Percentiles rank a stretch among this genome's conserved stretches.
These are phyloP conservation scores for Cytospora schulzeri DNA, from an alignment of 2,329 filamentous ascomycete genomes.

Conservation along the genomic window DNA sequence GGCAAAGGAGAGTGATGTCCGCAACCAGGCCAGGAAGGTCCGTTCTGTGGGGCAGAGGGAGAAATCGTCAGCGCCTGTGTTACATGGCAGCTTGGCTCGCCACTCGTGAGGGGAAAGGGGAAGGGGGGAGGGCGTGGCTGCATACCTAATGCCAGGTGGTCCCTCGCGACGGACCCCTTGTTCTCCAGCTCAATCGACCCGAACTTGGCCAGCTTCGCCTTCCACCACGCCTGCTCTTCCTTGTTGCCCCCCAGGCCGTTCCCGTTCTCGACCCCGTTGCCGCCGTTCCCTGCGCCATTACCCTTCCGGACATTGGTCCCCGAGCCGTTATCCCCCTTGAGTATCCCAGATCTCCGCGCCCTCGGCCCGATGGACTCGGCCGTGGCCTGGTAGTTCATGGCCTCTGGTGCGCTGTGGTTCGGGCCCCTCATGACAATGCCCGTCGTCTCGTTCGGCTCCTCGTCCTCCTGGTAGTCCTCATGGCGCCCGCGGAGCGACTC, in stretches of 20 bases:
- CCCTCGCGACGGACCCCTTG: slow-evolving; percentile 79
- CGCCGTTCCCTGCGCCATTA: slow-evolving; percentile 17
- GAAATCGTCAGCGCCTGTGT: slow-evolving; percentile 7
- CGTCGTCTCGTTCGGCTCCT: slow-evolving; percentile 24
- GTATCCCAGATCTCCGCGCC: slow-evolving; percentile 4
- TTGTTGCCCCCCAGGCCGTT: slow-evolving; percentile 25
- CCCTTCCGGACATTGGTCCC: slow-evolving; percentile 1
- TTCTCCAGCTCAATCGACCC: slow-evolving; percentile 77
- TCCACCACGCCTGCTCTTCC: slow-evolving; percentile 49
- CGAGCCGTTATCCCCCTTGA: neutral
- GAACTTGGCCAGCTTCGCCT: slow-evolving; percentile 52
- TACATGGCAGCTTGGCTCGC: neutral
- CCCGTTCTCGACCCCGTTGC: slow-evolving; percentile 30
- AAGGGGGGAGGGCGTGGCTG: slow-evolving; percentile 6
- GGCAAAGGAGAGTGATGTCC: slow-evolving; percentile 79
- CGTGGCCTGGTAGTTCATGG: slow-evolving; percentile 28
- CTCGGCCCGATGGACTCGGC: slow-evolving; percentile 12
- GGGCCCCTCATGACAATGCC: slow-evolving; percentile 16
- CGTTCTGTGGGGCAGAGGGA: slow-evolving; percentile 58
- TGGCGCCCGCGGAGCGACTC: neutral
- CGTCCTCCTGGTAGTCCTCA: neutral
- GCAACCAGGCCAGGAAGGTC: slow-evolving; percentile 83
- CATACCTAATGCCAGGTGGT: slow-evolving; percentile 78
- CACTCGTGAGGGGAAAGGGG: neutral
- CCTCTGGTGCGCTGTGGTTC: slow-evolving; percentile 4